A percentile compares a stretch with the other conserved stretches of the same genome.
Evolutionary conservation across 495 filamentous ascomycete genomes (phyloP).

Genomic region (Pseudomonodictys pantanalensis): DNA sequence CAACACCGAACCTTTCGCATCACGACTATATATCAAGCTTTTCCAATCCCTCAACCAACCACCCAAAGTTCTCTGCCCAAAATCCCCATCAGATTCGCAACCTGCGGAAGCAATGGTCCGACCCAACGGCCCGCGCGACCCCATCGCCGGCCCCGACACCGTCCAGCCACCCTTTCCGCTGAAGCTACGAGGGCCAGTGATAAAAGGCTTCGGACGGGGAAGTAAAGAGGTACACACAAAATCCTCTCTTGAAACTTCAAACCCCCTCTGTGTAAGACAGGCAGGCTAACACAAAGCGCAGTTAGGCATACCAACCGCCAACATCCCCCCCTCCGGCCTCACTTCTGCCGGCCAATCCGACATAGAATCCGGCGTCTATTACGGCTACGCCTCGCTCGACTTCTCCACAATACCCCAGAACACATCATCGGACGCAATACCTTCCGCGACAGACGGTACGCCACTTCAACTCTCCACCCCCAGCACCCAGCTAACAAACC

Average conservation of each 20-base stretch:
- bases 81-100: neutral
- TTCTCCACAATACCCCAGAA: slow-evolving; percentile 15
- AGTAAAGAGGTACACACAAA: slow-evolving; percentile 66
- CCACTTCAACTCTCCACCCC: neutral
- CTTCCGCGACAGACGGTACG: slow-evolving; percentile 6
- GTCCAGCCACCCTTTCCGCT: slow-evolving; percentile 79
- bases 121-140: slow-evolving; percentile 27
- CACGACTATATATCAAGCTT: neutral
- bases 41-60: neutral
- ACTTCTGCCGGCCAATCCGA: slow-evolving; percentile 65
- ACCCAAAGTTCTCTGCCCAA: neutral
- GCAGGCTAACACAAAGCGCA: slow-evolving; percentile 35
- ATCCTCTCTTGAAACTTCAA: slow-evolving; percentile 1
- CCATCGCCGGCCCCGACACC: slow-evolving; percentile 61
- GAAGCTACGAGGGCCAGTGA: slow-evolving; percentile 74
- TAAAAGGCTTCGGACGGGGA: slow-evolving; percentile 90
- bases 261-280: neutral
- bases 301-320: slow-evolving; percentile 95
- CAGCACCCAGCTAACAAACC: no score
- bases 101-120: slow-evolving; percentile 1
- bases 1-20: neutral
- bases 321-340: slow-evolving; percentile 79
- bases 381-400: slow-evolving; percentile 73
- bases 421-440: slow-evolving; percentile 2
- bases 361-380: slow-evolving; percentile 80